phyloP scores from a whole-genome alignment of 2,329 filamentous ascomycete genomes.

The Zopfia rhizophila region DNA sequence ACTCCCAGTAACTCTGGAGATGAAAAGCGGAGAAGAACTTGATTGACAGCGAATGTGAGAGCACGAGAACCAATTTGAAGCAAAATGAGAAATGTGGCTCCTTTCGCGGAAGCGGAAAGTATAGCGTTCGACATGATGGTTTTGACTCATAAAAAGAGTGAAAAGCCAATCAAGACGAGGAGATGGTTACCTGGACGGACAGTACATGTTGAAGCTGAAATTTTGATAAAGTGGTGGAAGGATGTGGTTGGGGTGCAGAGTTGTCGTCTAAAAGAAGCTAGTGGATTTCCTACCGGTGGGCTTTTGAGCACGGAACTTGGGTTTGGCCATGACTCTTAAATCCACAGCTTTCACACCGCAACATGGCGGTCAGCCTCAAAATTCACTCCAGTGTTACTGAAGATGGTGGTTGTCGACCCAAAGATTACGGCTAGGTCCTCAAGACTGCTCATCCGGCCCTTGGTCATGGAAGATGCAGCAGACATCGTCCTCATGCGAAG shows the following conservation, averaged over 20 bases:
- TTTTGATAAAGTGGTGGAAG: no score
- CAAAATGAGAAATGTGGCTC: slow-evolving; percentile 85
- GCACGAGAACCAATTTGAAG: slow-evolving; percentile 89
- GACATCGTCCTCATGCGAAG: slow-evolving; percentile 64
- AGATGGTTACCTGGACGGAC: no score
- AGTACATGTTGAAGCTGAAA: no score
- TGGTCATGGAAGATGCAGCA: slow-evolving; percentile 57
- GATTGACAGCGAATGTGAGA: slow-evolving; percentile 91
- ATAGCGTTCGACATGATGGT: slow-evolving; percentile 46
- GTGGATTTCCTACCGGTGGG: neutral
- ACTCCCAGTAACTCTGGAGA: slow-evolving; percentile 87
- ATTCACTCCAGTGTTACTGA: slow-evolving; percentile 14
- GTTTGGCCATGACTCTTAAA: slow-evolving; percentile 10
- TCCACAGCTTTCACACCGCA: slow-evolving; percentile 32
- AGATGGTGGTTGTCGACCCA: slow-evolving; percentile 48
- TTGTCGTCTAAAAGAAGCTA: slow-evolving; percentile 26
- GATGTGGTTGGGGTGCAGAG: slow-evolving; percentile 32
- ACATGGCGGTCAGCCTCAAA: slow-evolving; percentile 30
- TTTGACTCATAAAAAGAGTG: no score
- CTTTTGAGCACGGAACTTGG: neutral
- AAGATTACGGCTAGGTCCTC: slow-evolving; percentile 54
- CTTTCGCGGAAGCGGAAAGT: slow-evolving; percentile 66
- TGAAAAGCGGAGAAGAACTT: slow-evolving; percentile 86
- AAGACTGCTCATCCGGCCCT: slow-evolving; percentile 66
- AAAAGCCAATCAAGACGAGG: no score